These are phyloP conservation scores for Ustilago crameri DNA, from an alignment of 1,284 basidiomycete species.

Conservation along the genomic window DNA sequence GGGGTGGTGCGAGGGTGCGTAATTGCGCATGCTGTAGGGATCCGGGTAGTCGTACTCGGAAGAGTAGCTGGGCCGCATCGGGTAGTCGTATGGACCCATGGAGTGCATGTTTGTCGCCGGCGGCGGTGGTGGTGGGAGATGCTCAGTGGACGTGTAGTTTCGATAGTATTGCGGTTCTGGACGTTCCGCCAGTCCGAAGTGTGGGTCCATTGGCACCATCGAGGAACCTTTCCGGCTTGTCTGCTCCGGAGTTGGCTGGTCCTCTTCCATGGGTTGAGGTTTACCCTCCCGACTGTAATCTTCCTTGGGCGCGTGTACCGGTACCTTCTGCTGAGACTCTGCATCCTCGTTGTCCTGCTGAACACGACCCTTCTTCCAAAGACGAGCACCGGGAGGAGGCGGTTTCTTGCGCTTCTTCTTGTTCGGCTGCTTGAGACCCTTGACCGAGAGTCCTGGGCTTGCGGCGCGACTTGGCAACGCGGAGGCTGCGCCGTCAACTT, in stretches of 20 bases:
- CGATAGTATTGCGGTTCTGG: background rate
- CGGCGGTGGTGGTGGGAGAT: background rate
- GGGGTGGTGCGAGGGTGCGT: background rate
- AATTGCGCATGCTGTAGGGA: background rate
- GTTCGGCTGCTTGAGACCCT: constrained; percentile 1
- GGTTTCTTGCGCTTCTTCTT: constrained; percentile 37
- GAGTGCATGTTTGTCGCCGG: background rate
- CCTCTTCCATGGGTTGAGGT: background rate
- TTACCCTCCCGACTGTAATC: background rate
- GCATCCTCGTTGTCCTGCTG: constrained; percentile 26
- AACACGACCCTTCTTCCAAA: constrained; percentile 47
- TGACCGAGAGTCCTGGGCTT: constrained; percentile 9
- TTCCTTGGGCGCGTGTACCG: background rate
- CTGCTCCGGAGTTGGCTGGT: background rate
- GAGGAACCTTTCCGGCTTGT: background rate
- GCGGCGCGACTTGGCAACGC: constrained; percentile 10
- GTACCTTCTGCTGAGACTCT: background rate
- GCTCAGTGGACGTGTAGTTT: background rate
- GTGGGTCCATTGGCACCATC: background rate
- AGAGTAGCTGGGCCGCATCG: constrained; percentile 14
- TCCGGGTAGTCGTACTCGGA: constrained; percentile 2
- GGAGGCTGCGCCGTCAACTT: constrained; percentile 1
- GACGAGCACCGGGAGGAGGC: constrained; percentile 39
- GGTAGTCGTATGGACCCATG: constrained; percentile 3
- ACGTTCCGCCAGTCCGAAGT: background rate